Conservation (phyloP, 192 early-diverging fungal genomes). For the Mortierella hygrophila region DNA sequence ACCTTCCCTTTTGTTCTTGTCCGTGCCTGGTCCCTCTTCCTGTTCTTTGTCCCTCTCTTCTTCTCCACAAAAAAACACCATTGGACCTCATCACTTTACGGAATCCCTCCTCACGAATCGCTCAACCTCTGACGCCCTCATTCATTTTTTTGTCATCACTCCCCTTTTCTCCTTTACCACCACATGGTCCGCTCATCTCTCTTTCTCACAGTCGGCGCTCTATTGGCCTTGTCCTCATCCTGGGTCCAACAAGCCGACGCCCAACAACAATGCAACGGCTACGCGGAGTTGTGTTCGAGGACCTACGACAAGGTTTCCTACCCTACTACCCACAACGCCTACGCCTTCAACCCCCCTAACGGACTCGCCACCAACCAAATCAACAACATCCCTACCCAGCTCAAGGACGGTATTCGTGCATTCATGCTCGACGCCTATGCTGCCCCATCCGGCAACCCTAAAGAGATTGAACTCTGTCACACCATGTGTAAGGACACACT, state of each 20-base stretch:
- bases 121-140: background rate
- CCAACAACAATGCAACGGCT: conserved; percentile 72
- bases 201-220: conserved; percentile 13
- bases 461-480: conserved; percentile 75
- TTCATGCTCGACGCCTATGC: conserved; percentile 76
- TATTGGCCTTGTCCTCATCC: conserved; percentile 5
- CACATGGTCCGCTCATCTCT: conserved; percentile 27
- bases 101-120: background rate
- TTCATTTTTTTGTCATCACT: background rate
- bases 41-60: background rate
- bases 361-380: conserved; percentile 79
- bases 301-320: conserved; percentile 74
- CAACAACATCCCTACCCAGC: conserved; percentile 70
- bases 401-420: conserved; percentile 79
- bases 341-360: conserved; percentile 61
- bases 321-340: conserved; percentile 82
- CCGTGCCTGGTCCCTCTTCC: background rate
- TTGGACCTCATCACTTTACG: background rate
- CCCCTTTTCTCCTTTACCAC: background rate
- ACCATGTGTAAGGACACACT: conserved; percentile 58
- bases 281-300: conserved; percentile 73
- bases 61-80: background rate
- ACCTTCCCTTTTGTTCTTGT: background rate
- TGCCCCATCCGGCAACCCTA: conserved; percentile 30
- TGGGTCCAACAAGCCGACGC: conserved; percentile 15